A percentile compares a stretch with the other conserved stretches of the same genome.
These are phyloP conservation scores for Brassica rapa DNA, from an alignment of 345 rosid species.

Conservation along the genomic window DNA sequence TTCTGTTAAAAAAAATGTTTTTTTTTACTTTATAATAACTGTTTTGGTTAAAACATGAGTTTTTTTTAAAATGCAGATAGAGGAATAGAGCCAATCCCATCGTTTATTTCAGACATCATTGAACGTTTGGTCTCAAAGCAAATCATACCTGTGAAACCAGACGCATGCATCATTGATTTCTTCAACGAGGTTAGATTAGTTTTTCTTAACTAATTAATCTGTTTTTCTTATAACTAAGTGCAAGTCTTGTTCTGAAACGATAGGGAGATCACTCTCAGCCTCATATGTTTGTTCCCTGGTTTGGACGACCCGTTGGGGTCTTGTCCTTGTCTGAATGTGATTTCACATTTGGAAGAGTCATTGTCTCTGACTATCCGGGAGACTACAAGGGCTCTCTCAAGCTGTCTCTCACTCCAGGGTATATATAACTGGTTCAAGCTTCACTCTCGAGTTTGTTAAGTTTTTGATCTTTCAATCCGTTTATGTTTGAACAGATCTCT, in stretches of 20 bases:
- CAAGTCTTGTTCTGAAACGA: conserved; percentile 1
- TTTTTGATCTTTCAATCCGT: conserved; percentile 5
- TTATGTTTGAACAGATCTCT: conserved; percentile 54
- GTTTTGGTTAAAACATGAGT: not conserved
- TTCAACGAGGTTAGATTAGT: conserved; percentile 58
- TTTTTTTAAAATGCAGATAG: conserved; percentile 48
- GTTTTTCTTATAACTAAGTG: not conserved
- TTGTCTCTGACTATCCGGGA: conserved; percentile 63
- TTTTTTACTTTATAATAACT: not conserved
- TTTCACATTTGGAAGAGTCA: conserved; percentile 71
- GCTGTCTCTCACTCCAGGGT: conserved; percentile 87
- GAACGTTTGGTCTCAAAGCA: conserved; percentile 63
- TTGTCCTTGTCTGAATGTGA: conserved; percentile 84
- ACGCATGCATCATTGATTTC: conserved; percentile 80
- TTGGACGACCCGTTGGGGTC: conserved; percentile 69
- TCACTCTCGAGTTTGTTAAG: conserved; percentile 5
- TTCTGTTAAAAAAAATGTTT: not conserved
- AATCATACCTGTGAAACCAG: conserved; percentile 69
- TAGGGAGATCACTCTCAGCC: conserved; percentile 97
- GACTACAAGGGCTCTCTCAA: conserved; percentile 82
- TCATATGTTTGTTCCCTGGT: conserved; percentile 69
- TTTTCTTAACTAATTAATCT: no score
- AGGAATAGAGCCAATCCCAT: conserved; percentile 67
- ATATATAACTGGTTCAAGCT: conserved; percentile 38
- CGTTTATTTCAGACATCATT: conserved; percentile 71